Conservation (phyloP, 176 grass and related monocot species). For the Avena sativa region DNA sequence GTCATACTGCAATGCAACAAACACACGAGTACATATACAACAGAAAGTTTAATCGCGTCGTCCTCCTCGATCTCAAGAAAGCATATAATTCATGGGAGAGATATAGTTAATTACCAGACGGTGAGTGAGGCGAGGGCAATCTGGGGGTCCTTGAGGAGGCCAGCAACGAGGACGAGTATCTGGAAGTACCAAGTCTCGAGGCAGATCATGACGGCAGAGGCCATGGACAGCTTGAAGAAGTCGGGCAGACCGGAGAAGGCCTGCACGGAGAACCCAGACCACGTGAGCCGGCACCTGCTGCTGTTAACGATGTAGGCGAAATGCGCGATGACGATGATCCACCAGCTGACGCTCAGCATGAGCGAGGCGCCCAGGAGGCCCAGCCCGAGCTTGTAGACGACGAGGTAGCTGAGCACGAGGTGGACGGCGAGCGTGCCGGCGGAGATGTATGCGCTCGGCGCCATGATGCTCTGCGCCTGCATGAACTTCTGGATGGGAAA, state of each 20-base stretch:
- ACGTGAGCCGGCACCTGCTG: not conserved
- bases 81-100: no score
- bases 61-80: no score
- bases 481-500: no score
- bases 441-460: no score
- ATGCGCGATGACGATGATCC: not conserved
- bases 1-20: not conserved
- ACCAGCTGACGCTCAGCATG: not conserved
- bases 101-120: not conserved
- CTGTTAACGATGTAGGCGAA: not conserved
- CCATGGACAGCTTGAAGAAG: not conserved
- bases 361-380: no score
- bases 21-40: not conserved
- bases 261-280: not conserved
- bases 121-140: not conserved
- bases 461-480: no score
- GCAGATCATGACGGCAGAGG: not conserved
- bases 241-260: not conserved
- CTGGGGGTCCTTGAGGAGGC: not conserved
- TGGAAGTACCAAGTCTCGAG: no score
- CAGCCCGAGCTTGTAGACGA: no score
- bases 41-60: not conserved
- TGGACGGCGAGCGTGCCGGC: no score
- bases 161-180: not conserved
- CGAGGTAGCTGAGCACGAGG: no score